A percentile compares a stretch with the other conserved stretches of the same genome.
Conservation (phyloP, 352 stramenopile species). For the Stramenopiles sp. region DNA sequence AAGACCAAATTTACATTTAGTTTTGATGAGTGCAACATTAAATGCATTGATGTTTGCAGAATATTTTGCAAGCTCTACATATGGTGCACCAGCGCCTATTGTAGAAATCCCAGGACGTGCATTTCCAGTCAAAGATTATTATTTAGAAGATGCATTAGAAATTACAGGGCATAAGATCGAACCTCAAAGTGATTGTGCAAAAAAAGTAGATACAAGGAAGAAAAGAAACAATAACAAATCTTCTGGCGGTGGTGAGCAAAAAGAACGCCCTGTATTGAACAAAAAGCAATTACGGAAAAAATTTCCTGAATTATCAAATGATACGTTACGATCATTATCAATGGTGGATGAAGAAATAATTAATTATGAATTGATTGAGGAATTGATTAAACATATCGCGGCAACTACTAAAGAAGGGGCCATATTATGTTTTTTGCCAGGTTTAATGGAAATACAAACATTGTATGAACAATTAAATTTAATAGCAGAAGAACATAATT, state of each 20-base stretch:
- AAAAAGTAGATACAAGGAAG: conserved; percentile 19
- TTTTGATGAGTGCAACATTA: conserved; percentile 87
- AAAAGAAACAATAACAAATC: conserved; percentile 12
- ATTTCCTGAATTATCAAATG: not conserved
- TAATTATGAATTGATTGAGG: conserved; percentile 5
- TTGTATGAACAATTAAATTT: conserved; percentile 11
- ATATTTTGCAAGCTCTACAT: conserved; percentile 52
- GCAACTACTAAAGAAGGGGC: not conserved
- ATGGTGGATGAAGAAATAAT: not conserved
- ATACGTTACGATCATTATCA: not conserved
- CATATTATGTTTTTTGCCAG: conserved; percentile 20
- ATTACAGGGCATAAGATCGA: conserved; percentile 3
- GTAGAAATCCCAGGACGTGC: conserved; percentile 20
- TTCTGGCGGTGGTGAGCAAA: not conserved
- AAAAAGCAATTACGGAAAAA: not conserved
- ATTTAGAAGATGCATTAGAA: conserved; percentile 19
- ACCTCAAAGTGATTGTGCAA: conserved; percentile 16
- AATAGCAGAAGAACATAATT: not conserved
- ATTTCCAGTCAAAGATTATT: conserved; percentile 20
- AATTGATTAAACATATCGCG: not conserved
- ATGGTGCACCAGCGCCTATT: conserved; percentile 27
- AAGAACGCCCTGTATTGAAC: not conserved
- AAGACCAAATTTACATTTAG: conserved; percentile 55
- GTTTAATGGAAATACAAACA: conserved; percentile 20
- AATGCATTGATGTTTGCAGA: conserved; percentile 68